These are phyloP conservation scores for Citrus glauca DNA, from an alignment of 345 rosid species.

Conservation along the genomic window DNA sequence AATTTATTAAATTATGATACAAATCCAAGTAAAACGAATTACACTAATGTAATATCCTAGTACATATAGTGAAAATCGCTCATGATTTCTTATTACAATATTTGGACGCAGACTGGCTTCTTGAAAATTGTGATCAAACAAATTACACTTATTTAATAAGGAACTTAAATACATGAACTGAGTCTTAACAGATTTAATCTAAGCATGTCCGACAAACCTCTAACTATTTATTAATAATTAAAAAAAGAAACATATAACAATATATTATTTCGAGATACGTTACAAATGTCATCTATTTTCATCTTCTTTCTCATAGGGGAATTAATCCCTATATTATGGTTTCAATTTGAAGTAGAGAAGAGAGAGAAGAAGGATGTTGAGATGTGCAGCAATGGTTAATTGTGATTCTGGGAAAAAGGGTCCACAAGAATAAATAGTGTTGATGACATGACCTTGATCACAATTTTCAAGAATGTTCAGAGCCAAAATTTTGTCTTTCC, in stretches of 20 bases:
- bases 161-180: no score
- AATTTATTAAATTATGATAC: background rate
- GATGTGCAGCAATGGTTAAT: background rate
- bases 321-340: background rate
- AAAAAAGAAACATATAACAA: background rate
- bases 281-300: background rate
- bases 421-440: conserved; percentile 52
- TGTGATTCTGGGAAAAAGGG: conserved; percentile 24
- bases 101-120: no score
- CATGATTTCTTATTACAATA: no score
- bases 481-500: conserved; percentile 9
- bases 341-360: background rate
- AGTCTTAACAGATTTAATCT: no score
- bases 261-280: no score
- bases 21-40: background rate
- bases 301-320: background rate
- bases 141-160: no score
- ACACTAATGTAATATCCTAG: background rate
- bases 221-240: background rate
- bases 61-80: background rate
- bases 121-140: no score
- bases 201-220: no score
- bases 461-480: conserved; percentile 44
- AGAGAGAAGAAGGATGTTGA: background rate
- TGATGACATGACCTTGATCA: conserved; percentile 39